Evolutionary conservation across 1,284 basidiomycete genomes (phyloP), one percentile per base, ranked within the genome.

Genomic region (Hemileia vastatrix): DNA sequence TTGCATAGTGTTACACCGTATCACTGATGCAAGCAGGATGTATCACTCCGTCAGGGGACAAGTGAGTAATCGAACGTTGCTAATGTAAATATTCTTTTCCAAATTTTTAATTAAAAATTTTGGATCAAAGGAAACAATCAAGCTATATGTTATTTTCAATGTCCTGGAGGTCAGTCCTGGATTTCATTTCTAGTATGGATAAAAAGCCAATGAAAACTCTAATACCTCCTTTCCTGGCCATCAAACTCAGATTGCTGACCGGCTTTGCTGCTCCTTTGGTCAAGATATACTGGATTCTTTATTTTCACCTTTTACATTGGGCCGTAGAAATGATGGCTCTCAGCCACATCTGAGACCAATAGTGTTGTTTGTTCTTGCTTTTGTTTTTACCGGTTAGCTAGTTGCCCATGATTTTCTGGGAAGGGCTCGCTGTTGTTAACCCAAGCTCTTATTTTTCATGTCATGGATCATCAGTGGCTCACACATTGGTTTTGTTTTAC

Each of bases 1-100:
- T 0, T 83, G 94, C 54, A 70, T 83, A 32, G 82, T 93, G 40
- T 80, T 97, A 3, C 81, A 85, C 31, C 84, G 87, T 2, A 80
- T 93, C 32, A 94, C 93, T 3, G 94, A 98, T 73, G 88, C 92
- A 9, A 95, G 91, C 78, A 95, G 95, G 78, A 95, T 99, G 76
- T 99, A 99, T 71, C 95, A 99, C 73, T 88, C 87, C 18, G 96
- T 99, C 57, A 85, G 95, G n/a, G 95, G 94, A 0, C 95, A 98
- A 77, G 58, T 61, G 13, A 54, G 58, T 49, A 58, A 3, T 33
- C 21, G 11, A 72, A 74, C 56, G 67, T 74, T 5, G 68, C 6
- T 2, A n/a, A n/a, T n/a, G n/a, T n/a, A n/a, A n/a, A n/a, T n/a
- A n/a, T n/a, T n/a, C 36, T 18, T 24, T 11, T 33, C 13, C 24